Percentiles rank a stretch among this genome's conserved stretches.
These are phyloP conservation scores for Phytophthora chlamydospora DNA, from an alignment of 352 stramenopile species.

Conservation along the genomic window DNA sequence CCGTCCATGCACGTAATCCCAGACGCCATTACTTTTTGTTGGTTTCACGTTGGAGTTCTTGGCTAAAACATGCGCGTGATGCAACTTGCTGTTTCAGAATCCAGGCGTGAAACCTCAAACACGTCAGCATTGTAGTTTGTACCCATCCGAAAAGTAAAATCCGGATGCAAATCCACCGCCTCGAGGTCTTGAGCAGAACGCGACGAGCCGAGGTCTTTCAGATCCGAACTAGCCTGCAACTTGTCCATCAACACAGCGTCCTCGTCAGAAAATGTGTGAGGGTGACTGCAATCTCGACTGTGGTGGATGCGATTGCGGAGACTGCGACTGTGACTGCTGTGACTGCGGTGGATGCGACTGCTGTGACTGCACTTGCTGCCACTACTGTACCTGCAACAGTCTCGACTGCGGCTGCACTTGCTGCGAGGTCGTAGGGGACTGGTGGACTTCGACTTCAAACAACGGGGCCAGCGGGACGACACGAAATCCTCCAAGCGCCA, in stretches of 20 bases:
- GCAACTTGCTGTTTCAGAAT: too few relatives aligned
- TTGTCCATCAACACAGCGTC: not conserved
- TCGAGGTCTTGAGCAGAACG: too few relatives aligned
- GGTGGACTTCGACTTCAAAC: not conserved
- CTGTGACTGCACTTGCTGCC: not conserved
- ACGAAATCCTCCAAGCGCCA: constrained; percentile 1
- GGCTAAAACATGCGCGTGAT: too few relatives aligned
- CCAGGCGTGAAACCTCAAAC: too few relatives aligned
- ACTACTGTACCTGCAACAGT: not conserved
- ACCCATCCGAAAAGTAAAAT: too few relatives aligned
- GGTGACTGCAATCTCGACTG: constrained; percentile 1
- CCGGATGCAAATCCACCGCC: too few relatives aligned
- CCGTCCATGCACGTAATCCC: not conserved
- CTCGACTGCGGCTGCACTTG: not conserved
- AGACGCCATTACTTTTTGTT: too few relatives aligned
- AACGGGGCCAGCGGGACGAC: not conserved
- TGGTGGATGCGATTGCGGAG: constrained; percentile 6
- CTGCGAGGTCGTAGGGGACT: not conserved
- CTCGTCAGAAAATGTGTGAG: constrained; percentile 8
- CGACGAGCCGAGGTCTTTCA: not conserved
- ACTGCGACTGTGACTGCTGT: constrained; percentile 11
- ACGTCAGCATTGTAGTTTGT: too few relatives aligned
- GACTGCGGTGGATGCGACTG: constrained; percentile 6
- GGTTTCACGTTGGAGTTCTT: too few relatives aligned
- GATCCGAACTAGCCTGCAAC: constrained; percentile 2